Evolutionary conservation across 768 basidiomycete species (phyloP).

Genomic region (Mrakia blollopis): DNA sequence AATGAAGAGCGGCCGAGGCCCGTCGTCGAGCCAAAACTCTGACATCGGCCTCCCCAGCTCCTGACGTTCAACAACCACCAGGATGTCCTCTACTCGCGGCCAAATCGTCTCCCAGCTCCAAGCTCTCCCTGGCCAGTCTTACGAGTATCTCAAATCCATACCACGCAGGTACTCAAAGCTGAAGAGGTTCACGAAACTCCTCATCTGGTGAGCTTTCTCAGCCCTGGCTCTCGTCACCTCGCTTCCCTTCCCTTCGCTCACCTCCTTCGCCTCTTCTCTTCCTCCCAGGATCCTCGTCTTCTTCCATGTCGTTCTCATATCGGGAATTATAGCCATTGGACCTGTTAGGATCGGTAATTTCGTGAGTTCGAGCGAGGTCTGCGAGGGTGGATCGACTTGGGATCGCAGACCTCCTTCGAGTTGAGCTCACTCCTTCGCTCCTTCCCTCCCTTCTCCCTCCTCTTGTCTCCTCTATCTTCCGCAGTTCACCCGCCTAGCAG

Average conservation of each 20-base stretch:
- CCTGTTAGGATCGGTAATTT: slow-evolving; percentile 27
- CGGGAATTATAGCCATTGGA: slow-evolving; percentile 10
- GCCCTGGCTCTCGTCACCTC: neutral
- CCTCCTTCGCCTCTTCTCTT: neutral
- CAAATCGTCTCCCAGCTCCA: neutral
- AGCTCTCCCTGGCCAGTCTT: neutral
- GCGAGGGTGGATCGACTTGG: neutral
- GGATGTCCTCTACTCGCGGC: neutral
- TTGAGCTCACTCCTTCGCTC: neutral
- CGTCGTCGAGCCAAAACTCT: no score
- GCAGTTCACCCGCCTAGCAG: slow-evolving; percentile 27
- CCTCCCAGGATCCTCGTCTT: slow-evolving; percentile 20
- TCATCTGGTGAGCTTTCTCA: slow-evolving; percentile 20
- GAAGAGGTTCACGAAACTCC: slow-evolving; percentile 14
- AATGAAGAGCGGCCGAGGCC: no score
- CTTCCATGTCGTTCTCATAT: slow-evolving; percentile 29
- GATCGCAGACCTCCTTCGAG: neutral
- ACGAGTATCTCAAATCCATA: slow-evolving; percentile 1
- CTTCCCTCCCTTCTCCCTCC: neutral
- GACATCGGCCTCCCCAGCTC: no score
- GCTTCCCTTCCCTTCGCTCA: neutral
- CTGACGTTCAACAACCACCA: neutral
- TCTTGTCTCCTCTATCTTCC: neutral
- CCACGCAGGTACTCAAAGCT: slow-evolving; percentile 19
- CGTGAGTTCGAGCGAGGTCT: slow-evolving; percentile 1